phyloP scores from a whole-genome alignment of 371 early-diverging fungal genomes.

The Circinella minor region DNA sequence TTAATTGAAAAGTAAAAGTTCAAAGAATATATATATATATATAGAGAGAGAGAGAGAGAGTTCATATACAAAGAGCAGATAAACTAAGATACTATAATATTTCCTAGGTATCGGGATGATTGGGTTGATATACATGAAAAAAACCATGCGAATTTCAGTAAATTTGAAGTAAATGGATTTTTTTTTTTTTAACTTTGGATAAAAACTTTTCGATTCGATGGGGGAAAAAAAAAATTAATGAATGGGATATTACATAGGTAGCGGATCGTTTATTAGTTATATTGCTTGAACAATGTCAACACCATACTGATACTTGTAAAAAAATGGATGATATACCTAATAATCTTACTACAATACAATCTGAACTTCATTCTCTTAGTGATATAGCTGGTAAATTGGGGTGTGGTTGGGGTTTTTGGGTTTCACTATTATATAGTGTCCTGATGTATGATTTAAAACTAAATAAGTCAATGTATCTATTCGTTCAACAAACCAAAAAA shows the following conservation, averaged over 20 bases:
- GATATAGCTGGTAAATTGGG: conserved; percentile 15
- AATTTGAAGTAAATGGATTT: conserved; percentile 25
- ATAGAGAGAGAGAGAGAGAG: conserved; percentile 2
- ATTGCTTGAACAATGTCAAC: conserved; percentile 19
- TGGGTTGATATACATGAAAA: conserved; percentile 28
- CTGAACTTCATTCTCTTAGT: conserved; percentile 13
- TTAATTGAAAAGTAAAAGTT: not conserved
- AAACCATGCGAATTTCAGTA: conserved; percentile 29
- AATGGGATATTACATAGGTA: conserved; percentile 14
- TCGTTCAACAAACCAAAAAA: no score
- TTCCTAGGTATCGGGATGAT: conserved; percentile 23
- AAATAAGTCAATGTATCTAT: no score
- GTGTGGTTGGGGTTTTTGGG: no score
- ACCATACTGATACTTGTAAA: conserved; percentile 15
- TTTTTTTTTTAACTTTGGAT: not conserved
- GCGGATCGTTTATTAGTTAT: conserved; percentile 23
- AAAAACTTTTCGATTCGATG: no score
- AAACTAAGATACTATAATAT: not conserved
- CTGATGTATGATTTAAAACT: no score
- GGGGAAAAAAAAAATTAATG: not conserved
- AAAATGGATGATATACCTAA: conserved; percentile 10
- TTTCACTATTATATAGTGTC: no score
- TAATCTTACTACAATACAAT: conserved; percentile 6
- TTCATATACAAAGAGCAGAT: conserved; percentile 11
- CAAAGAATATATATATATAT: no score